Evolutionary conservation across 257 asterid species (phyloP).

Genomic region (Henckelia pumila): DNA sequence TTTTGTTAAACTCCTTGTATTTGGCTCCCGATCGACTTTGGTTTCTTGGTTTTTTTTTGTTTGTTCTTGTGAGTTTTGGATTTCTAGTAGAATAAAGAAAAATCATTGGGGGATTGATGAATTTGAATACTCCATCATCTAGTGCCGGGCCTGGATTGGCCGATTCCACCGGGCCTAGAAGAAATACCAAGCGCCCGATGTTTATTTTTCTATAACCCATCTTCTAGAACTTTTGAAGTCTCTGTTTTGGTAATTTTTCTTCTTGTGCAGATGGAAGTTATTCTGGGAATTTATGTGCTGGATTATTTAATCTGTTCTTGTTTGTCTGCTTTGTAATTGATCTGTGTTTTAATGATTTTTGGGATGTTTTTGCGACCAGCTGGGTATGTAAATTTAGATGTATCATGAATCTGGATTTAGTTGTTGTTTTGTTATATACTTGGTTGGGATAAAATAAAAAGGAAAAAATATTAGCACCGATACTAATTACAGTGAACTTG

Average conservation of each 20-base stretch:
- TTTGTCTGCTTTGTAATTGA: not conserved
- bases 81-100: not conserved
- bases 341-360: not conserved
- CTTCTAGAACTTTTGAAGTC: not conserved
- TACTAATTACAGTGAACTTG: too few species aligned
- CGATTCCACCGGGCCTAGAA: conserved; percentile 37
- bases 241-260: not conserved
- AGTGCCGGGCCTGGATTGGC: conserved; percentile 41
- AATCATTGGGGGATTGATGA: conserved; percentile 26
- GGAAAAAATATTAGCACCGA: not conserved
- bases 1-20: not conserved
- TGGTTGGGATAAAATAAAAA: too few species aligned
- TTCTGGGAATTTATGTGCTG: not conserved
- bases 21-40: not conserved
- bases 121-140: conserved; percentile 40
- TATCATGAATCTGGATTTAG: not conserved
- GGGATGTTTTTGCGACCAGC: not conserved
- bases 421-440: not conserved
- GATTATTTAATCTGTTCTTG: not conserved
- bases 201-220: conserved; percentile 29
- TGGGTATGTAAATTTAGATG: not conserved
- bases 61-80: not conserved
- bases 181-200: conserved; percentile 52
- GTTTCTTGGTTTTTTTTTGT: too few species aligned
- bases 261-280: not conserved